These are phyloP conservation scores for Aspergillus novofumigatus DNA, from an alignment of 2,329 filamentous ascomycete species.

Conservation along the genomic window DNA sequence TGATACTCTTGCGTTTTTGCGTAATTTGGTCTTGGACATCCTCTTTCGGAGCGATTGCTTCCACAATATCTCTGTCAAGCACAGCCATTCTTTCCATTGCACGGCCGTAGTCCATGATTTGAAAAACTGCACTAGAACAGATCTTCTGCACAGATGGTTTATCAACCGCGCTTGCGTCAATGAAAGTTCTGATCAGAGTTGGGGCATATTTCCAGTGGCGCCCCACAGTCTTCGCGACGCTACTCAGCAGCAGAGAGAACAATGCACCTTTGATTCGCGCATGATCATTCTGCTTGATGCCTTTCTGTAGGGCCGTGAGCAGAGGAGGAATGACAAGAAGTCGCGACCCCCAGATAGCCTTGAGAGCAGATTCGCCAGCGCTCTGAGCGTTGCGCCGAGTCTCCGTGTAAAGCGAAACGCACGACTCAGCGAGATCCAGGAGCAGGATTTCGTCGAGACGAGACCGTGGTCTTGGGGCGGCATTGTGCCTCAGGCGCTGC, in stretches of 20 bases:
- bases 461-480: constrained; percentile 79
- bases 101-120: constrained; percentile 88
- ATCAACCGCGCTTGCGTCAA: constrained; percentile 83
- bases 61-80: constrained; percentile 65
- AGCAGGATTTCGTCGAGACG: constrained; percentile 83
- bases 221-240: constrained; percentile 78
- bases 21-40: constrained; percentile 54
- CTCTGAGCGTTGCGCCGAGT: constrained; percentile 91
- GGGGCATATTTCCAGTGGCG: constrained; percentile 95
- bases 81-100: constrained; percentile 82
- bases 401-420: constrained; percentile 87
- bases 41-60: constrained; percentile 65
- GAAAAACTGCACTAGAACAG: constrained; percentile 74
- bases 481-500: constrained; percentile 89
- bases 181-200: constrained; percentile 82
- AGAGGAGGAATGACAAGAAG: constrained; percentile 87
- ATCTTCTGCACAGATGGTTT: constrained; percentile 92
- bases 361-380: constrained; percentile 87
- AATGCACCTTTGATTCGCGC: constrained; percentile 92
- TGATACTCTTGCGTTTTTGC: constrained; percentile 68
- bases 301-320: constrained; percentile 70
- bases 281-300: constrained; percentile 75
- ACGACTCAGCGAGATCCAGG: constrained; percentile 82
- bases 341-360: constrained; percentile 81
- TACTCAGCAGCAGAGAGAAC: constrained; percentile 86